Evolutionary conservation across 352 stramenopile species (phyloP), one percentile per base, ranked within the genome.

Genomic region (Peronospora belbahrii): DNA sequence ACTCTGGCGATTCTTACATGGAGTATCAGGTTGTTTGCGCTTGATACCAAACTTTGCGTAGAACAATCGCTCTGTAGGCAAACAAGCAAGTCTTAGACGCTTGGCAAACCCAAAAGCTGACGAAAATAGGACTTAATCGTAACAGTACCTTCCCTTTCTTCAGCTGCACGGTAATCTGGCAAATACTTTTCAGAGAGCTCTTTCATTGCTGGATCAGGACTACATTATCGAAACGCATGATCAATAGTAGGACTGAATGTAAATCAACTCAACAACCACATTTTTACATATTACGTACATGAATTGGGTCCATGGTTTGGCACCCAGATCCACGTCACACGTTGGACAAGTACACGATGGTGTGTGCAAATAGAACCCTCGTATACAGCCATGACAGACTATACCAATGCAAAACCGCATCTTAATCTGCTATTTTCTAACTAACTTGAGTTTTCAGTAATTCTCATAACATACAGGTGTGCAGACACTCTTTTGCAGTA

Each of bases 401-500:
- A 24, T 8, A n/a, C 20, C n/a, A 25, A 37, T 15, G 7, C 20
- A 36, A 43, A 18, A 11, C 17, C 8, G 8, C 27, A 41, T 14
- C 1, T 14, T 27, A 27, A 6, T 23, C 33, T 24, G 10, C 18
- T 41, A 6, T 4, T 9, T 19, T 18, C 9, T 19, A 14, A 14
- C 4, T 24, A 25, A 27, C 31, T 41, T 19, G 19, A 6, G 6
- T 9, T 6, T 15, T 17, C n/a, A 2, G 6, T n/a, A 14, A 11
- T 2, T 7, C n/a, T 14, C 2, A 14, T n/a, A 5, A 53, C 70
- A 48, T 65, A 88, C 77, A 92, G 1, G 80, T 86, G 45, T 89
- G 74, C 18, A 85, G 56, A 50, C 80, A 92, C 56, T 92, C 80
- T 33, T 82, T 78, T 34, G 88, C 74, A 37, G 74, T 84, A 36